Base-by-base conservation (phyloP, 148 eudicot genomes). In the Chenopodium formosanum region DNA sequence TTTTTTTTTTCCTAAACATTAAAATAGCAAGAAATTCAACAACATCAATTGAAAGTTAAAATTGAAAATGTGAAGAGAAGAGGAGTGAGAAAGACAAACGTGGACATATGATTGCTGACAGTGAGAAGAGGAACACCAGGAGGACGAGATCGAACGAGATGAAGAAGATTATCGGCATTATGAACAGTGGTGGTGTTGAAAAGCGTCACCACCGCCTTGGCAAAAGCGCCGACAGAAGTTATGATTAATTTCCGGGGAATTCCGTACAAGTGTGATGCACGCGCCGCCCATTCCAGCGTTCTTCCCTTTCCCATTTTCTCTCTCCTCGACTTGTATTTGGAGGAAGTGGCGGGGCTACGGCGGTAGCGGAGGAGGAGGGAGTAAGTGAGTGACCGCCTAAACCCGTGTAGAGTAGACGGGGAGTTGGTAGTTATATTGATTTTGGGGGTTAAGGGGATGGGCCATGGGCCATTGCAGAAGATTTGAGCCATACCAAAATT, bases 51-150 rank as follows among this genome's bases (percentile, higher is more conserved):
- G 20, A 71, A 63, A 76, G 79, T 0, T 47, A 13, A 13, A 34
- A 23, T 19, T 53, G 13, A 22, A 79, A 11, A 34, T 29, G 20
- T 27, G n/a, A 47, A 6, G 23, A 34, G 3, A 3, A 40, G 27
- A 27, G 50, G 16, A 27, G 32, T 53, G 74, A 46, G 53, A 60
- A 66, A 50, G 72, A 82, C 82, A 48, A 46, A 95, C 97, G 99
- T 95, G 87, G 99, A 95, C 92, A 95, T 89, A 87, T 95, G 99
- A 67, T 95, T 95, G 90, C 98, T 94, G 86, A 95, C 94, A 77
- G 98, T 95, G 86, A 95, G 80, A 75, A 95, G 97, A 23, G 99
- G 98, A 22, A 94, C 88, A 68, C 89, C 89, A 67, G 84, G 82
- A 70, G 97, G 94, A 4, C 99, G 92, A 81, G 87, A 87, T 25